Conservation (phyloP, 768 basidiomycete genomes). For the Suillus tomentosus region DNA sequence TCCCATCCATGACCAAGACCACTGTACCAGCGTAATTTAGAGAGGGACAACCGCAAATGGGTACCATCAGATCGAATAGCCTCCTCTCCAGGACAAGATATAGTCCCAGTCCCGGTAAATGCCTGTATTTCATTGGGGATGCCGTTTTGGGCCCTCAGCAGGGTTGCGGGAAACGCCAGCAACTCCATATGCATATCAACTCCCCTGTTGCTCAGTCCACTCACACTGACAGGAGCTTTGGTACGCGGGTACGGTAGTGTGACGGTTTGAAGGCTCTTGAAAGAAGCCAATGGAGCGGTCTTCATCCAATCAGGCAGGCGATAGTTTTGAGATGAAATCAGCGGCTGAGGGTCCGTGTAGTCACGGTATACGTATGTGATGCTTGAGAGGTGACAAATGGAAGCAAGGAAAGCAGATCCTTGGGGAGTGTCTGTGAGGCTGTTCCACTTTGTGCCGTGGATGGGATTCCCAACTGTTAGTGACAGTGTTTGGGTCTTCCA, state of each 20-base stretch:
- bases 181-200: neutral
- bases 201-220: neutral
- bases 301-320: neutral
- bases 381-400: conserved; percentile 36
- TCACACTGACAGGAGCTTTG: neutral
- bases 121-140: neutral
- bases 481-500: conserved; percentile 25
- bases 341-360: neutral
- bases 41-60: neutral
- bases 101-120: neutral
- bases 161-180: neutral
- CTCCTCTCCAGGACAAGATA: neutral
- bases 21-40: neutral
- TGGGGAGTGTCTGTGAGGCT: conserved; percentile 32
- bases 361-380: conserved; percentile 1
- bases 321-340: neutral
- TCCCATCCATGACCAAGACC: neutral
- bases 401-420: conserved; percentile 22
- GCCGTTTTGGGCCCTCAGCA: neutral
- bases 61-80: neutral
- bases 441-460: conserved; percentile 27
- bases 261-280: conserved; percentile 28
- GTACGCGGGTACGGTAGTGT: neutral
- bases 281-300: conserved; percentile 32
- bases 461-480: conserved; percentile 26